Percentiles rank a stretch among this genome's conserved stretches.
These are phyloP conservation scores for Rhododendron ovatum DNA, from an alignment of 148 eudicot genomes.

Conservation along the genomic window DNA sequence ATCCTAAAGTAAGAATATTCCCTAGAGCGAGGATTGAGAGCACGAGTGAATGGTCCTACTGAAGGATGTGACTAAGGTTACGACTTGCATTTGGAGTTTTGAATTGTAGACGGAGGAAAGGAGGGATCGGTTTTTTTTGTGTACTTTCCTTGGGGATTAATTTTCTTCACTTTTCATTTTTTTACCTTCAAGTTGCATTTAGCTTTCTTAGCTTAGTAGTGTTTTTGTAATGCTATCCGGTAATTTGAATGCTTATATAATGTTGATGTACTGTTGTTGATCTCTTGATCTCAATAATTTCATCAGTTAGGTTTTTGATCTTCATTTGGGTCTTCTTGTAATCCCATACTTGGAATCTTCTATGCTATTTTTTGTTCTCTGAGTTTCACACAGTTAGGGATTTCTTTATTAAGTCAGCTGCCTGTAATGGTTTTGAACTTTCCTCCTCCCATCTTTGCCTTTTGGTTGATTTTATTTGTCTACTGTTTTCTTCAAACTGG, in stretches of 20 bases:
- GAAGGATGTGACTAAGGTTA: not conserved
- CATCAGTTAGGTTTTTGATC: not conserved
- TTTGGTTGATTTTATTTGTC: constrained; percentile 15
- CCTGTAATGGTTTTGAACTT: not conserved
- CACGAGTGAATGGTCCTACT: not conserved
- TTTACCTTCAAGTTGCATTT: not conserved
- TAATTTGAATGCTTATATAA: not conserved
- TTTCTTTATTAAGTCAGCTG: not conserved
- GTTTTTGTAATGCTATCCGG: not conserved
- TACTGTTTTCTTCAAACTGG: constrained; percentile 24
- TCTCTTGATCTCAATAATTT: not conserved
- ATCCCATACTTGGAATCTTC: not conserved
- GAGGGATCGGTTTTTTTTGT: not conserved
- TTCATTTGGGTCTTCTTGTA: not conserved
- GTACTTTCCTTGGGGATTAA: not conserved
- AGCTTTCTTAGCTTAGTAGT: not conserved
- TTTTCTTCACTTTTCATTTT: not conserved
- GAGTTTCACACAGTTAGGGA: not conserved
- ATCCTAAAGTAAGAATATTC: not conserved
- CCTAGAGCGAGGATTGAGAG: not conserved
- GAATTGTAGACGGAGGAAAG: not conserved
- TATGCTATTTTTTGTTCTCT: not conserved
- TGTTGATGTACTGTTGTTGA: not conserved
- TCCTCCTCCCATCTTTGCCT: constrained; percentile 10
- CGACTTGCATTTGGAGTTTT: constrained; percentile 3